Evolutionary conservation across 495 filamentous ascomycete species (phyloP).

Genomic region (Podospora pseudoanserina): DNA sequence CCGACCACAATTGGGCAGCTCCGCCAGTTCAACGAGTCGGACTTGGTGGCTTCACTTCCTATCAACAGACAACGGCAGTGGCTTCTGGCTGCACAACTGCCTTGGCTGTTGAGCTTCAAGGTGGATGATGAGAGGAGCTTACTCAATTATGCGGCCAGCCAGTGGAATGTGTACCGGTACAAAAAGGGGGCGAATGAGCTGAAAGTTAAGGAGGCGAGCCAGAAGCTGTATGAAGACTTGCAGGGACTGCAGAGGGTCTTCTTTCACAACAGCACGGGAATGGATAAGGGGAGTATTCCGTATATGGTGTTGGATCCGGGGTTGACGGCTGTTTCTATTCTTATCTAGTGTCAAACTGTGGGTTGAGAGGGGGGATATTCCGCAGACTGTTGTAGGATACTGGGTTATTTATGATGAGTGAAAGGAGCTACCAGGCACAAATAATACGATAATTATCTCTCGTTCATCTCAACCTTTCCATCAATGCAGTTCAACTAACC

Average conservation of each 20-base stretch:
- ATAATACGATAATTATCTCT: not conserved
- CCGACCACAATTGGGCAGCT: conserved; percentile 32
- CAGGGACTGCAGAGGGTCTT: conserved; percentile 25
- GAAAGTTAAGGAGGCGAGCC: conserved; percentile 23
- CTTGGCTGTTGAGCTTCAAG: conserved; percentile 43
- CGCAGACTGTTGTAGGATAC: not conserved
- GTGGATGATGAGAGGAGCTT: conserved; percentile 38
- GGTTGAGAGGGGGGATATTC: not conserved
- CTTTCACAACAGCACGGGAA: conserved; percentile 23
- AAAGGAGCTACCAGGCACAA: not conserved
- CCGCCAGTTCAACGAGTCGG: conserved; percentile 27
- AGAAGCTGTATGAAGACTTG: conserved; percentile 28
- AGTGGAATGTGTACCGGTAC: conserved; percentile 30
- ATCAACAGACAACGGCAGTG: conserved; percentile 40
- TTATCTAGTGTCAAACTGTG: conserved; percentile 26
- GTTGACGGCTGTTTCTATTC: conserved; percentile 40
- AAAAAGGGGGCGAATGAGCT: conserved; percentile 18
- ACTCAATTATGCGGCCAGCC: conserved; percentile 37
- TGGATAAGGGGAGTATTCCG: conserved; percentile 36
- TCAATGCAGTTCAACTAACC: not conserved
- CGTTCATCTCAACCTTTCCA: not conserved
- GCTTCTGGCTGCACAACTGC: conserved; percentile 43
- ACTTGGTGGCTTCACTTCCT: conserved; percentile 41
- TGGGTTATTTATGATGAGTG: not conserved
- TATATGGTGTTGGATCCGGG: conserved; percentile 43